Percentiles rank a stretch among this genome's conserved stretches.
Conservation (phyloP, 805 yeast species). For the Maudiozyma pseudohumilis region DNA sequence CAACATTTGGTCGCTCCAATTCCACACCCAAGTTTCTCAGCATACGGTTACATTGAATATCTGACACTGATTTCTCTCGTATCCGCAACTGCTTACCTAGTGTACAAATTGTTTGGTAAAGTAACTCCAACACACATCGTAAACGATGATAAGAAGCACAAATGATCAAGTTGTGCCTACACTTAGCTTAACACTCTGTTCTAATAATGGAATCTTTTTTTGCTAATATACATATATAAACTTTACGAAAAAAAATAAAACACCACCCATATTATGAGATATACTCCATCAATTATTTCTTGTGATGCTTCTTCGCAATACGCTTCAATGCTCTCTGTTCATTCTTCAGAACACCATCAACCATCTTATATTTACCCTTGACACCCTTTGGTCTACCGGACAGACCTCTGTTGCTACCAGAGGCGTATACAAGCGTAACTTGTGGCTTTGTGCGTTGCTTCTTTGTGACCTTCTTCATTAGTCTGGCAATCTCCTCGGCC, state of each 20-base stretch:
- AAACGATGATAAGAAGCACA: neutral
- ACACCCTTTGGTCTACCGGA: constrained; percentile 96
- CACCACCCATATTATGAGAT: neutral
- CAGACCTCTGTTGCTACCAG: constrained; percentile 74
- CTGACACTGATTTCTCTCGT: constrained; percentile 31
- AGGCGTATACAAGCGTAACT: constrained; percentile 82
- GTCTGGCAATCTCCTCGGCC: constrained; percentile 81
- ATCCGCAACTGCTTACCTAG: constrained; percentile 28
- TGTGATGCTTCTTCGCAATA: constrained; percentile 71
- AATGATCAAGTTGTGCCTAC: too few species aligned
- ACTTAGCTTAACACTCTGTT: too few species aligned
- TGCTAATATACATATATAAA: too few species aligned
- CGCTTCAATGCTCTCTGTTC: constrained; percentile 90
- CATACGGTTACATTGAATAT: constrained; percentile 27
- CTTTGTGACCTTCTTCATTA: constrained; percentile 72
- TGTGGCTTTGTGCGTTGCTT: constrained; percentile 65
- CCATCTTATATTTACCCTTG: constrained; percentile 98
- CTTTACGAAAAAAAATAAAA: neutral
- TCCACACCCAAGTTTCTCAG: constrained; percentile 34
- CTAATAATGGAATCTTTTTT: neutral
- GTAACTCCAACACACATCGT: neutral
- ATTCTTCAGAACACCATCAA: constrained; percentile 95
- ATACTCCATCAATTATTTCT: constrained; percentile 32
- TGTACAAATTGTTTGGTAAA: constrained; percentile 16
- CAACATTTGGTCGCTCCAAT: constrained; percentile 25